Conservation (phyloP, 208 protist species). For the Wallacemonas collosoma region DNA sequence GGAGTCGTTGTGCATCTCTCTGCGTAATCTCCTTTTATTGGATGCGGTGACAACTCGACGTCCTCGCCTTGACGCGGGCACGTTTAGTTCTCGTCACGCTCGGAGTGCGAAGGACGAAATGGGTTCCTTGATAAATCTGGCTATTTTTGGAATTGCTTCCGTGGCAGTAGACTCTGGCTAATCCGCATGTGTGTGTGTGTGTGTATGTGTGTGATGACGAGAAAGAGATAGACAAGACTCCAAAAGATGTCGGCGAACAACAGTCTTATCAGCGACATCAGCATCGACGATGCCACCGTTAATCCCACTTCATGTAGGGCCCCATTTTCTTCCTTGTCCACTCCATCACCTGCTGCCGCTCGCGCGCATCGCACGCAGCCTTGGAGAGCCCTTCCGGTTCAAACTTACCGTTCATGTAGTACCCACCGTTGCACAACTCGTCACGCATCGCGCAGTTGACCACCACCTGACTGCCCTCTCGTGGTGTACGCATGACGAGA, state of each 20-base stretch:
- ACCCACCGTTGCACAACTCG: conserved; percentile 78
- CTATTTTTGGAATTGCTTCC: too few relatives aligned
- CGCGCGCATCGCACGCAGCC: conserved; percentile 57
- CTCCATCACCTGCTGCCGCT: conserved; percentile 65
- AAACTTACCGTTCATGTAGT: conserved; percentile 78
- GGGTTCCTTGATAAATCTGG: too few relatives aligned
- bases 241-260: too few relatives aligned
- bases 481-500: conserved; percentile 70
- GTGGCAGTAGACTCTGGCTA: too few relatives aligned
- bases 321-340: conserved; percentile 77
- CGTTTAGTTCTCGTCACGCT: too few relatives aligned
- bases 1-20: too few relatives aligned
- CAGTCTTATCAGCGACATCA: neutral
- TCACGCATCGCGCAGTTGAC: conserved; percentile 82
- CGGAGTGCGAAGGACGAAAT: too few relatives aligned
- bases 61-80: too few relatives aligned
- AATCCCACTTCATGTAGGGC: conserved; percentile 83
- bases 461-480: conserved; percentile 79
- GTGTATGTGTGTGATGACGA: conserved; percentile 10
- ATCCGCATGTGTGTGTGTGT: neutral
- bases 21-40: too few relatives aligned
- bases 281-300: conserved; percentile 1
- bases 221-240: neutral
- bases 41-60: too few relatives aligned
- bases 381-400: conserved; percentile 64